These are phyloP conservation scores for Trichomonascaceae sp. DNA, from an alignment of 1,139 yeast species.

Conservation along the genomic window DNA sequence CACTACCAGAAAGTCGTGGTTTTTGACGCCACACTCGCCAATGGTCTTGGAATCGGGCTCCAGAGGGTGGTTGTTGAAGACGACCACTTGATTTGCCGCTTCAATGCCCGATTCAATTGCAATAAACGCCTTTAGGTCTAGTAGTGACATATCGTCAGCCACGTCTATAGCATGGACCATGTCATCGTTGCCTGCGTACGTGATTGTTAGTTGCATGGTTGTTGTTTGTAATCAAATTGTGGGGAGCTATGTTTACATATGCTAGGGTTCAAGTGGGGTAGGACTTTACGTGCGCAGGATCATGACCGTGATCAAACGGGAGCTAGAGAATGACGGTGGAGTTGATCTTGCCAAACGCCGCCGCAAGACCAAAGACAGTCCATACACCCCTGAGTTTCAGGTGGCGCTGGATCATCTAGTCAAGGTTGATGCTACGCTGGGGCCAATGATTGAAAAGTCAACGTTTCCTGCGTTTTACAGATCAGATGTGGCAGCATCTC, in stretches of 20 bases:
- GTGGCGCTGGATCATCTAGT: no score
- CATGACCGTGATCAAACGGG: no score
- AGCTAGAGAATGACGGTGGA: no score
- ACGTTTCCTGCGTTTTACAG: constrained; percentile 20
- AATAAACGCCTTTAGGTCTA: constrained; percentile 63
- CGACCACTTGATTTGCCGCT: constrained; percentile 34
- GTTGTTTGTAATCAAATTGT: background rate
- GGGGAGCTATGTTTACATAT: no score
- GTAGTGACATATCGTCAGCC: constrained; percentile 48
- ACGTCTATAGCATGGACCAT: constrained; percentile 40
- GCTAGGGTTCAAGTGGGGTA: no score
- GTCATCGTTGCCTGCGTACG: constrained; percentile 19
- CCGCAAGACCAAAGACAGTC: no score
- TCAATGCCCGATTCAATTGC: constrained; percentile 58
- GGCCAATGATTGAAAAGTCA: constrained; percentile 10
- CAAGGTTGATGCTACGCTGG: constrained; percentile 26
- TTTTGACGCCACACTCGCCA: constrained; percentile 34
- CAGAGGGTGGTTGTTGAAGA: constrained; percentile 35
- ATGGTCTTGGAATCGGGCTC: constrained; percentile 29
- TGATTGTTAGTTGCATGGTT: constrained; percentile 28
- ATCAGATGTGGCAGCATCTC: constrained; percentile 5
- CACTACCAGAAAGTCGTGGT: constrained; percentile 47
- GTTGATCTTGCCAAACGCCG: no score
- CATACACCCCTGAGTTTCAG: no score
- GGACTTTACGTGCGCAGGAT: no score